These are phyloP conservation scores for Neurospora sp. DNA, from an alignment of 495 filamentous ascomycete genomes.

Conservation along the genomic window DNA sequence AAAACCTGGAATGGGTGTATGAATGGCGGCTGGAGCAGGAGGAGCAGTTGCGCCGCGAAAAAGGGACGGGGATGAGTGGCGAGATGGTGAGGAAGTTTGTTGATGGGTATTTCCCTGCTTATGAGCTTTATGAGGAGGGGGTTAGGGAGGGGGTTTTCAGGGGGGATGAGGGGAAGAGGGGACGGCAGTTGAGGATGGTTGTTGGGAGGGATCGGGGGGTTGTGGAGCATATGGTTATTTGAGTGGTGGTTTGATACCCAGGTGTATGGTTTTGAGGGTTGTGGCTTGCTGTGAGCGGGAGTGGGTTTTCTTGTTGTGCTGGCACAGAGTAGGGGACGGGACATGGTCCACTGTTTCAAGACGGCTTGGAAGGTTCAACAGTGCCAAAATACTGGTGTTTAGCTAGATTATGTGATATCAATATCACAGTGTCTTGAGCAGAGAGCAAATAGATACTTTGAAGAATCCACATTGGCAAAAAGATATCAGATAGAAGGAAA, in stretches of 20 bases:
- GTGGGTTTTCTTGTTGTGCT: not conserved
- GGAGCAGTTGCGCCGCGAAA: conserved; percentile 44
- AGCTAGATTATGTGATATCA: not conserved
- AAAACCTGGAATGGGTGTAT: conserved; percentile 69
- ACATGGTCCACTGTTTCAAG: too few species aligned
- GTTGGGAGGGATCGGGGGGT: conserved; percentile 60
- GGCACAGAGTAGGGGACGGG: not conserved
- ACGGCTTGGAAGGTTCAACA: too few species aligned
- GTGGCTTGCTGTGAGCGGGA: not conserved
- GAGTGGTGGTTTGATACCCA: conserved; percentile 5
- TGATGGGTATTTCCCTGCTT: conserved; percentile 50
- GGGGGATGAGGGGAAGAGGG: conserved; percentile 22
- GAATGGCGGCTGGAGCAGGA: conserved; percentile 84
- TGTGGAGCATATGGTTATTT: conserved; percentile 46
- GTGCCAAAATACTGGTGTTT: not conserved
- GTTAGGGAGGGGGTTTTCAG: conserved; percentile 55
- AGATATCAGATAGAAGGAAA: not conserved
- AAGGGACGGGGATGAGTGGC: conserved; percentile 59
- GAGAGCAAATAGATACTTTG: not conserved
- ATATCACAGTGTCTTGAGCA: not conserved
- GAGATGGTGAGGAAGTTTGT: conserved; percentile 44
- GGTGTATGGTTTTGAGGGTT: not conserved
- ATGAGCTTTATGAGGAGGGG: conserved; percentile 63
- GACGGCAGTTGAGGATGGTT: conserved; percentile 59
- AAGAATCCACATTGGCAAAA: not conserved